These are phyloP conservation scores for Aegilops longissima DNA, from an alignment of 176 grass and related monocot genomes.

Conservation along the genomic window DNA sequence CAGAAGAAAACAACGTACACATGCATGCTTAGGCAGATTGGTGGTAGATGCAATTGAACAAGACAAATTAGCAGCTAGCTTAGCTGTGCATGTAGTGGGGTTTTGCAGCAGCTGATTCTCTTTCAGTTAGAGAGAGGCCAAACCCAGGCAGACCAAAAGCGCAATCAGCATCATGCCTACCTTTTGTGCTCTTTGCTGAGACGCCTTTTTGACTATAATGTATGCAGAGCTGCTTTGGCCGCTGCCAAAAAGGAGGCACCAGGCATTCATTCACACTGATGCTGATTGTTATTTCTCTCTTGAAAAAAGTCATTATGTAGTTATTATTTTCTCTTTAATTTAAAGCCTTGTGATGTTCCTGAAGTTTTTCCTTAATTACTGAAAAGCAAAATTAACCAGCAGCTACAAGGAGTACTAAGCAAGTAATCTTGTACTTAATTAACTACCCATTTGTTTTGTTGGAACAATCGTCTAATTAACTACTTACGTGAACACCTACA, in stretches of 20 bases:
- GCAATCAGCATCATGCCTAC: neutral
- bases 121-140: neutral
- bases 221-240: neutral
- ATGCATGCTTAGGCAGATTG: neutral
- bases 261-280: neutral
- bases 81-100: too few species aligned
- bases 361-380: neutral
- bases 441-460: neutral
- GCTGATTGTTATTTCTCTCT: neutral
- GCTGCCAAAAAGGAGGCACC: neutral
- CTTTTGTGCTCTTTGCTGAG: neutral
- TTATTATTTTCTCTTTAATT: too few species aligned
- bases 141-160: neutral
- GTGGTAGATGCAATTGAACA: neutral
- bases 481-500: too few species aligned
- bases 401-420: neutral
- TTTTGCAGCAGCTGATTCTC: too few species aligned
- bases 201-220: neutral
- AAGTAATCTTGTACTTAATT: neutral
- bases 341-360: neutral
- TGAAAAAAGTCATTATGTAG: too few species aligned
- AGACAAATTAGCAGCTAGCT: slow-evolving; percentile 12
- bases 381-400: neutral
- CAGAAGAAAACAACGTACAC: neutral
- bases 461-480: neutral